Conservation (phyloP, 495 filamentous ascomycete genomes). For the Penicillium parvum region DNA sequence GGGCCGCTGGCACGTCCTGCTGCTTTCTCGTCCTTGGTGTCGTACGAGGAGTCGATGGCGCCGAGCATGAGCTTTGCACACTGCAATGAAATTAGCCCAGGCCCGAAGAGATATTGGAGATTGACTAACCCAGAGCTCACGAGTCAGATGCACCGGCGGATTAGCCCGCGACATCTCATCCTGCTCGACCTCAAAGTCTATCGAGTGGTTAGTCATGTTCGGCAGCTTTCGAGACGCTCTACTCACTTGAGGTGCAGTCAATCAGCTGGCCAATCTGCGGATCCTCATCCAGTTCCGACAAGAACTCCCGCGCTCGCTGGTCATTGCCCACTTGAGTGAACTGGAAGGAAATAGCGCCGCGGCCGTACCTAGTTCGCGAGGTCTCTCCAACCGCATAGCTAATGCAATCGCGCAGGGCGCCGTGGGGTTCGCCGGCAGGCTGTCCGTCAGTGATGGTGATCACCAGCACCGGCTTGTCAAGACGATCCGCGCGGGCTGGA, state of each 20-base stretch:
- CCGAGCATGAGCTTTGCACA: slow-evolving; percentile 68
- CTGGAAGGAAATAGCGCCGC: slow-evolving; percentile 59
- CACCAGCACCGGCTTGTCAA: slow-evolving; percentile 63
- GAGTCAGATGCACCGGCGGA: slow-evolving; percentile 55
- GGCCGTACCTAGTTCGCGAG: slow-evolving; percentile 42
- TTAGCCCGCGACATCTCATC: slow-evolving; percentile 57
- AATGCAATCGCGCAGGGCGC: slow-evolving; percentile 49
- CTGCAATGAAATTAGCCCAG: slow-evolving; percentile 21
- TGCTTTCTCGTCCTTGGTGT: slow-evolving; percentile 59
- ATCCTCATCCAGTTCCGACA: slow-evolving; percentile 59
- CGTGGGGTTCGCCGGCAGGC: slow-evolving; percentile 51
- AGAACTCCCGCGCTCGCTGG: slow-evolving; percentile 58
- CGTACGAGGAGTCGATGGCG: slow-evolving; percentile 62
- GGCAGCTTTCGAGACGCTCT: slow-evolving; percentile 1
- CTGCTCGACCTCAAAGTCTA: slow-evolving; percentile 64
- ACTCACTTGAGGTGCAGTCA: slow-evolving; percentile 71
- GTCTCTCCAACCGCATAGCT: slow-evolving; percentile 44
- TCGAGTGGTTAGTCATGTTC: slow-evolving; percentile 13
- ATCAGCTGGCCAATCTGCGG: slow-evolving; percentile 57
- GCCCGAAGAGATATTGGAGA: not conserved
- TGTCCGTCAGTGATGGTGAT: slow-evolving; percentile 71
- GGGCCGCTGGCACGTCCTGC: slow-evolving; percentile 20
- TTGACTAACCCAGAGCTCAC: slow-evolving; percentile 60
- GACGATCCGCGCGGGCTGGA: slow-evolving; percentile 42
- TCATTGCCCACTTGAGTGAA: slow-evolving; percentile 75